Conservation (phyloP, 345 rosid species). For the Lenwebbia sp. region DNA sequence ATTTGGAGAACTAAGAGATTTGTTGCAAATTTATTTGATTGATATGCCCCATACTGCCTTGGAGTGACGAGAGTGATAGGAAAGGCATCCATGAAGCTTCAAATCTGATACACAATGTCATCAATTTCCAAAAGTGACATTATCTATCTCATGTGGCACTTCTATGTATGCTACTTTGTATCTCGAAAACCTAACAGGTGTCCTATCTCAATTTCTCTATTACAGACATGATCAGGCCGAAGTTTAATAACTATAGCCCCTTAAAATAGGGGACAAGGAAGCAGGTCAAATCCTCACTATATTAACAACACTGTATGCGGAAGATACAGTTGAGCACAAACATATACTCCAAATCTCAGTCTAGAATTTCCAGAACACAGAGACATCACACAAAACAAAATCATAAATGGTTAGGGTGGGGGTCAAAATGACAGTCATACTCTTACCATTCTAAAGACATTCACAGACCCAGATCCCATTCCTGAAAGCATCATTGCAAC, state of each 20-base stretch:
- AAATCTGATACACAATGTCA: neutral
- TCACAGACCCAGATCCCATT: slow-evolving; percentile 67
- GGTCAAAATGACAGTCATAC: neutral
- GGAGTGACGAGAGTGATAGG: neutral
- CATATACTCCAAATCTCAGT: neutral
- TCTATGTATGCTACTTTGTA: neutral
- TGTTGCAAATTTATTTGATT: neutral
- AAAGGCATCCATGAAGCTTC: neutral
- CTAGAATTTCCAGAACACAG: neutral
- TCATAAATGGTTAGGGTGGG: neutral
- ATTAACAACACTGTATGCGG: neutral
- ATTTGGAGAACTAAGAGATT: neutral
- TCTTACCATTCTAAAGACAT: slow-evolving; percentile 88
- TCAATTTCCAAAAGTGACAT: neutral
- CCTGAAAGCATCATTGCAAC: slow-evolving; percentile 97
- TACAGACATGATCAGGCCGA: neutral
- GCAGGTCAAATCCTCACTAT: neutral
- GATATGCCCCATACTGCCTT: neutral
- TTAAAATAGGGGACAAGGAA: neutral
- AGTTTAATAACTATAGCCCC: neutral
- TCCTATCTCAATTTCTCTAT: neutral
- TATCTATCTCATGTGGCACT: neutral
- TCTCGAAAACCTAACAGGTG: neutral
- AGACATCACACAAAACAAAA: neutral
- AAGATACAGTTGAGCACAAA: neutral